Conservation (phyloP, 345 rosid genomes). For the Microthlaspi erraticum region DNA sequence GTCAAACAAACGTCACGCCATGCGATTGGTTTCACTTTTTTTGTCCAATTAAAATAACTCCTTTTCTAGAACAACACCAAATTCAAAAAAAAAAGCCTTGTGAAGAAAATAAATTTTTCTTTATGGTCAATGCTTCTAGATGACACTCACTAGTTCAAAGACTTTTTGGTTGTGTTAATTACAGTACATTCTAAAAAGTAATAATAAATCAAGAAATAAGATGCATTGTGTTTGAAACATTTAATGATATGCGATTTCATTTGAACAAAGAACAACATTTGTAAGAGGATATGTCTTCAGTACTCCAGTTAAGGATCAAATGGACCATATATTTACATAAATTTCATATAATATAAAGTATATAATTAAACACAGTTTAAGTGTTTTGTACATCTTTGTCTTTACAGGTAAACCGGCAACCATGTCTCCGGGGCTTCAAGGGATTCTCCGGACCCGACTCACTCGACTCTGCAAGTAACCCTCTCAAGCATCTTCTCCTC, state of each 20-base stretch:
- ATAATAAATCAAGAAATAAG: neutral
- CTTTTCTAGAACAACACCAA: neutral
- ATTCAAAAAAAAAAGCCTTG: neutral
- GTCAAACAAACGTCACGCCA: conserved; percentile 22
- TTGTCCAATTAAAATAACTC: neutral
- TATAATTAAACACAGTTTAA: neutral
- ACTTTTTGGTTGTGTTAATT: neutral
- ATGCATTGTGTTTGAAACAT: neutral
- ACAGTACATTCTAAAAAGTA: neutral
- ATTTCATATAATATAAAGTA: neutral
- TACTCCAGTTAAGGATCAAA: neutral
- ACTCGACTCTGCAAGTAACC: conserved; percentile 75
- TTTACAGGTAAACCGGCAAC: conserved; percentile 60
- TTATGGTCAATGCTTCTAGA: conserved; percentile 28
- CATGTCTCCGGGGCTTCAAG: conserved; percentile 72
- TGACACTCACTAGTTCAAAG: neutral
- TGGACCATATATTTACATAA: neutral
- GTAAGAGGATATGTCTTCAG: neutral
- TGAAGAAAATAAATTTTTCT: neutral
- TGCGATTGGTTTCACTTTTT: neutral
- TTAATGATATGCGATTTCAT: neutral
- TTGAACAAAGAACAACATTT: conserved; percentile 24
- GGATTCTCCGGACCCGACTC: conserved; percentile 73
- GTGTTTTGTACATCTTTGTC: conserved; percentile 54
- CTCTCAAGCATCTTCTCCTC: conserved; percentile 78